Evolutionary conservation across 257 asterid species (phyloP), one percentile per base, ranked within the genome.

Genomic region (Nyctanthes arbortristis): DNA sequence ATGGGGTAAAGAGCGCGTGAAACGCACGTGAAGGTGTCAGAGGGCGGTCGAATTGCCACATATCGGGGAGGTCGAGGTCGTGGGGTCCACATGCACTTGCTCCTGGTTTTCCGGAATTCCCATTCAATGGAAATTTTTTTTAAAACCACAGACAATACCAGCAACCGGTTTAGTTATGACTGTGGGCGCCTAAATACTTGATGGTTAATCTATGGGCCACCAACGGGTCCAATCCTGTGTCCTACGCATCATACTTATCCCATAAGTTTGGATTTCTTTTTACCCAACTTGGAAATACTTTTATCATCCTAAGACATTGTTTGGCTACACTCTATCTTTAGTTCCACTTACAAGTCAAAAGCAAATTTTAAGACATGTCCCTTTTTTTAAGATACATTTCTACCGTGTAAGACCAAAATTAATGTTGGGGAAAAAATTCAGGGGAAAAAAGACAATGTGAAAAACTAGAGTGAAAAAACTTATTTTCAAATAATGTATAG

Each of bases 1-100:
- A 28, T 2, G 0, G 1, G 75, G 61, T n/a, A n/a, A 1, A 49
- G 20, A 63, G 93, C 87, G 89, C 89, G 95, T 85, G 87, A 55
- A 1, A 0, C 0, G 7, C 94, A 84, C 84, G 69, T 37, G 96
- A 61, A 4, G 0, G 1, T 78, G 90, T 84, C 92, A 89, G 89
- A 72, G 78, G 25, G 82, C 79, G 90, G 92, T 87, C 92, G 95
- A 87, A 89, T 89, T 86, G 90, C 95, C 95, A 80, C 92, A 81
- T 82, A 65, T 80, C 67, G 74, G 73, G 88, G 90, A 72, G 76
- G 40, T 56, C 56, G 52, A 13, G 66, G 62, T 7, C 8, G 67
- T 1, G 71, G 76, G 73, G 32, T 80, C 87, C 84, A 55, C 60
- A 5, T 22, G 43, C 25, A 59, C 18, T 77, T 47, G 60, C 87